Evolutionary conservation across 2,329 filamentous ascomycete species (phyloP), one percentile per base, ranked within the genome.

Genomic region (Fusarium aywerte): DNA sequence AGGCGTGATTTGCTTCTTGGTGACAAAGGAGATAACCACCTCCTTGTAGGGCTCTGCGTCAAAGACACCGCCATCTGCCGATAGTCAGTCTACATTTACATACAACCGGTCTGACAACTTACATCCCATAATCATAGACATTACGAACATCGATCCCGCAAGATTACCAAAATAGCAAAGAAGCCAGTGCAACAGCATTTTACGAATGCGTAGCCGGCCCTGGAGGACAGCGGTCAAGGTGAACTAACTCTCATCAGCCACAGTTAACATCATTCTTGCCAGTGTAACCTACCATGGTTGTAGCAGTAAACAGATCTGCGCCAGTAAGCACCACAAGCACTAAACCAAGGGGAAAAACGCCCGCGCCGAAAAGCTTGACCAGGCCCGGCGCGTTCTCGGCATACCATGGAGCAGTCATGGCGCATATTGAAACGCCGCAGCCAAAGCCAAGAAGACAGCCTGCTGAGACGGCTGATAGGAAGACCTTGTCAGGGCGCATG

Each of bases 141-240:
- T 80, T 12, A 85, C 75, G 61, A 85, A 84, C 7, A 85, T 68
- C 2, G 77, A 79, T 1, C 83, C 83, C 4, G 80, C 80, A 4
- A 85, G 71, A 63, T 85, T 85, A 1, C 81, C 83, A 43, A 80
- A 77, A 59, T 83, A 85, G 16, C 80, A 83, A 5, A 84, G 71
- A 35, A 77, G 54, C 83, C 82, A 84, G 48, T 75, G 73, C 12
- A 75, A 29, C 2, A 73, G 45, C 73, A 75, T 75, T n/a, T 62
- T 65, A 8, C 66, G 68, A 7, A 59, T 42, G 1, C 67, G 20
- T 12, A 74, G 48, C 9, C 65, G 59, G 1, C 73, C 47, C 7
- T 68, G 62, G 4, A 74, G 58, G 5, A 67, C 70, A 9, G 73
- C 68, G 5, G 70, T 65, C 10, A 71, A 27, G 1, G 71, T 73